Evolutionary conservation across 495 filamentous ascomycete species (phyloP).

Genomic region (Penicillium verhagenii): DNA sequence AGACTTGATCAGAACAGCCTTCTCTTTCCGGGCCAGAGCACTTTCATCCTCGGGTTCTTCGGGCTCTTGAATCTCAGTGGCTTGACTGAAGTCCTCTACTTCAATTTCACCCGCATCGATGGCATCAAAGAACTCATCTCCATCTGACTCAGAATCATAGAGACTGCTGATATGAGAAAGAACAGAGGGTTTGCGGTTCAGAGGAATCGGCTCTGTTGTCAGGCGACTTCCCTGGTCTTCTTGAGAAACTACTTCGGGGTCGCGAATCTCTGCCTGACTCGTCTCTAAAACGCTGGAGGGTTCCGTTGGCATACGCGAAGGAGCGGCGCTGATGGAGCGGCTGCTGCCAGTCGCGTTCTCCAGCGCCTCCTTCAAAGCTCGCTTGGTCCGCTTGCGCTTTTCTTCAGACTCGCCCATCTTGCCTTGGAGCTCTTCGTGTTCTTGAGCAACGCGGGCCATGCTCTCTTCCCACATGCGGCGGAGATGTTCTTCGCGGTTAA

Average conservation of each 20-base stretch:
- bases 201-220: constrained; percentile 7
- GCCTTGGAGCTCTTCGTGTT: constrained; percentile 87
- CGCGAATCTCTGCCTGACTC: constrained; percentile 15
- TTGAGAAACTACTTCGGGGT: constrained; percentile 8
- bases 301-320: constrained; percentile 22
- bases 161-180: constrained; percentile 46
- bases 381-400: constrained; percentile 86
- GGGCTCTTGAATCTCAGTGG: constrained; percentile 42
- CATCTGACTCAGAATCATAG: constrained; percentile 77
- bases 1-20: constrained; percentile 58
- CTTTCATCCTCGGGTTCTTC: constrained; percentile 44
- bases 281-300: constrained; percentile 14
- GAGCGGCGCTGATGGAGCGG: constrained; percentile 37
- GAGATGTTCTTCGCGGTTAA: constrained; percentile 84
- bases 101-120: constrained; percentile 90
- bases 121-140: constrained; percentile 97
- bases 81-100: constrained; percentile 57
- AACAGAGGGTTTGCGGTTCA: constrained; percentile 29
- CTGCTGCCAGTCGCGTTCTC: constrained; percentile 55
- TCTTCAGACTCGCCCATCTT: constrained; percentile 86
- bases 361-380: constrained; percentile 82
- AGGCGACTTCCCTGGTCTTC: constrained; percentile 4
- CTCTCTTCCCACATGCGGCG: constrained; percentile 97
- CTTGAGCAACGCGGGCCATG: constrained; percentile 88
- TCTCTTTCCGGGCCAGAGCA: constrained; percentile 47